Conservation (phyloP, 257 asterid species). For the Pogostemon cablin region DNA sequence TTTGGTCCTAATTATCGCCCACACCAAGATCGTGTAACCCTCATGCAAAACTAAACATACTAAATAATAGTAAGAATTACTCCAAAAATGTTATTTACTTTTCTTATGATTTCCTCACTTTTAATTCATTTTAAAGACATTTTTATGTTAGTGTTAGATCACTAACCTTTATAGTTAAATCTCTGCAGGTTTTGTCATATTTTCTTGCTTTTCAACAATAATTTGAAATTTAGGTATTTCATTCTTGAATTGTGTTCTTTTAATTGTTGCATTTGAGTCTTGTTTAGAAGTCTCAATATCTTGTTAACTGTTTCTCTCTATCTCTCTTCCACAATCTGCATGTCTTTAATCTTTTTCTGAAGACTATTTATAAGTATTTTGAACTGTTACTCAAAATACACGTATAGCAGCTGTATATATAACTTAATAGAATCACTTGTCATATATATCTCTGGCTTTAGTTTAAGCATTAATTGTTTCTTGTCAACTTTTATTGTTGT, state of each 20-base stretch:
- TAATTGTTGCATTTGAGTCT: not conserved
- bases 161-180: not conserved
- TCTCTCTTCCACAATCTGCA: no score
- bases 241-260: not conserved
- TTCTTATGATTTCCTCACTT: not conserved
- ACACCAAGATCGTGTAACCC: slow-evolving; percentile 23
- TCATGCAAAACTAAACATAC: not conserved
- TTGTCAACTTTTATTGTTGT: not conserved
- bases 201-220: not conserved
- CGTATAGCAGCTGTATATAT: no score
- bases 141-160: not conserved
- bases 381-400: no score
- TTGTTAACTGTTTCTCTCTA: not conserved
- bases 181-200: slow-evolving; percentile 13
- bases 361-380: no score
- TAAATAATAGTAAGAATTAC: not conserved
- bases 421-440: no score
- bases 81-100: not conserved
- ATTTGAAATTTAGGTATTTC: slow-evolving; percentile 3
- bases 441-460: no score
- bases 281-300: not conserved
- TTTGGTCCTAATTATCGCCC: slow-evolving; percentile 24
- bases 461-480: not conserved
- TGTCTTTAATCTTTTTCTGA: no score
- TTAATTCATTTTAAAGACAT: not conserved